Evolutionary conservation across 208 protist genomes (phyloP).

Genomic region (Trypanosomatidae sp.): DNA sequence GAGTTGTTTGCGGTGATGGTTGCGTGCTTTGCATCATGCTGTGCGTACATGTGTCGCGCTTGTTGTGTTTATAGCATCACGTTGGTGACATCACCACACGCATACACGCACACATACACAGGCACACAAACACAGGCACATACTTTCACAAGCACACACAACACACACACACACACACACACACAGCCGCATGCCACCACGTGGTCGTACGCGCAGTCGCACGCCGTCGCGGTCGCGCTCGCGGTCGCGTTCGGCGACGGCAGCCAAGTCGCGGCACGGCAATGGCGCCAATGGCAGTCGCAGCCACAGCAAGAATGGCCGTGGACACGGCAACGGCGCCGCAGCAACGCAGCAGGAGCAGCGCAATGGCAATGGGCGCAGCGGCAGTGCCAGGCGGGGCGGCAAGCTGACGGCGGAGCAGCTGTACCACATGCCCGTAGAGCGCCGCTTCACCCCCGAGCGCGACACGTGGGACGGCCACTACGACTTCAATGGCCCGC

Average conservation of each 20-base stretch:
- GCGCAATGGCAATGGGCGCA: neutral
- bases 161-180: neutral
- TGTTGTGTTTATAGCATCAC: too few species aligned
- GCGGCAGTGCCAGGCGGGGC: neutral
- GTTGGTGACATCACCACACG: too few species aligned
- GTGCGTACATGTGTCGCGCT: too few species aligned
- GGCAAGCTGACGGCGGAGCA: slow-evolving; percentile 23
- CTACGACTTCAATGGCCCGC: slow-evolving; percentile 75
- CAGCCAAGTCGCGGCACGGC: slow-evolving; percentile 1
- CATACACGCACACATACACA: too few species aligned
- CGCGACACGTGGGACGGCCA: slow-evolving; percentile 59
- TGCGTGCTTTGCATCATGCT: too few species aligned
- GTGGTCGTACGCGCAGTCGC: too few species aligned
- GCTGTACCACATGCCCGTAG: slow-evolving; percentile 26
- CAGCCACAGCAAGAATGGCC: neutral
- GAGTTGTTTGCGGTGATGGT: too few species aligned
- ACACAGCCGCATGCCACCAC: slow-evolving; percentile 13
- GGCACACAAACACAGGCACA: too few species aligned
- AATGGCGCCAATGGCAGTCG: neutral
- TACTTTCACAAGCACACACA: slow-evolving; percentile 1
- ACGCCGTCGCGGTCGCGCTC: slow-evolving; percentile 17
- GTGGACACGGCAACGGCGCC: too few species aligned
- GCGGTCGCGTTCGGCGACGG: slow-evolving; percentile 15
- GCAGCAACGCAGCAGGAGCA: neutral
- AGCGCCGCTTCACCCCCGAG: slow-evolving; percentile 61